These are phyloP conservation scores for Crithidia bombi DNA, from an alignment of 208 protist genomes.

Conservation along the genomic window DNA sequence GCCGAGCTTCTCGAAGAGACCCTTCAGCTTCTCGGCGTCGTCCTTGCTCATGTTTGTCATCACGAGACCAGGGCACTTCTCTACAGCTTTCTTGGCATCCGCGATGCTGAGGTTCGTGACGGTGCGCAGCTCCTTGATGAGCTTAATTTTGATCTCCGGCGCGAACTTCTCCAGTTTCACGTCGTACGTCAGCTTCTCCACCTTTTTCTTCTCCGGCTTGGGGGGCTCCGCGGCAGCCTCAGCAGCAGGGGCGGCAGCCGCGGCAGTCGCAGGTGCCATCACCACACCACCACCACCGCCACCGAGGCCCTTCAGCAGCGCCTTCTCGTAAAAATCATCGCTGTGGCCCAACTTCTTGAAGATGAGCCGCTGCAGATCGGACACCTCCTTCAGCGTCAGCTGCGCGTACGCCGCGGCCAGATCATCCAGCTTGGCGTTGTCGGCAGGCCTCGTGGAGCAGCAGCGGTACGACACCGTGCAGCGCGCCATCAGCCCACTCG, in stretches of 20 bases:
- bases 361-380: conserved; percentile 86
- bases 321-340: conserved; percentile 93
- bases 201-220: conserved; percentile 91
- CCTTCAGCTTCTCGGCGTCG: conserved; percentile 91
- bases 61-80: conserved; percentile 91
- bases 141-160: conserved; percentile 89
- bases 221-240: conserved; percentile 52
- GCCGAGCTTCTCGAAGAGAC: conserved; percentile 87
- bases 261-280: conserved; percentile 20
- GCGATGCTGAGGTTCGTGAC: conserved; percentile 87
- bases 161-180: conserved; percentile 89
- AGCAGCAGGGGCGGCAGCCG: conserved; percentile 39
- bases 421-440: conserved; percentile 72
- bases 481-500: conserved; percentile 26
- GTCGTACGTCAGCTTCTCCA: conserved; percentile 88
- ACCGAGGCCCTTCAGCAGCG: conserved; percentile 80
- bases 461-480: conserved; percentile 26
- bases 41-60: conserved; percentile 86
- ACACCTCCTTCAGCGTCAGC: conserved; percentile 87
- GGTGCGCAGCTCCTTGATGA: conserved; percentile 91
- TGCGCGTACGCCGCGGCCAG: conserved; percentile 80
- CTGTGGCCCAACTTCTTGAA: conserved; percentile 92
- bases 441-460: conserved; percentile 38
- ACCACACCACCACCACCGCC: conserved; percentile 71
- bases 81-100: conserved; percentile 89